phyloP scores from a whole-genome alignment of 2,329 filamentous ascomycete genomes.

The Laburnicola sp. region DNA sequence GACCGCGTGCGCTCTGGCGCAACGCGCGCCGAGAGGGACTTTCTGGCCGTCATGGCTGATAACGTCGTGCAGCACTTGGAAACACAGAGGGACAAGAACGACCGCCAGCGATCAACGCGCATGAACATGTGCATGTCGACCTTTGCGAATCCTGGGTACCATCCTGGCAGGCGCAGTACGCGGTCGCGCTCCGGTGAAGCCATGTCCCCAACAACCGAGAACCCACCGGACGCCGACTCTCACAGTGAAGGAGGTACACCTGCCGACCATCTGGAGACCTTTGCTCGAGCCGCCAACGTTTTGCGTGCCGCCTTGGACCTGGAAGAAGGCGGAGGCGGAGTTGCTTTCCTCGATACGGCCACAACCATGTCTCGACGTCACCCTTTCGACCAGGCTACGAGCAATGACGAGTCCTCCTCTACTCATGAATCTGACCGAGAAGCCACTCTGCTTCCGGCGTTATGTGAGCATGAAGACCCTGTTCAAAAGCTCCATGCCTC shows the following conservation, averaged over 20 bases:
- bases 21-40: constrained; percentile 11
- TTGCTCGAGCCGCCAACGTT: constrained; percentile 53
- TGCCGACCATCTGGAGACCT: constrained; percentile 47
- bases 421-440: constrained; percentile 31
- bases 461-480: too few relatives aligned
- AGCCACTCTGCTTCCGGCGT: neutral
- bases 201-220: neutral
- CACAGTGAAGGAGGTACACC: neutral
- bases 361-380: constrained; percentile 9
- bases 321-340: constrained; percentile 53
- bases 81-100: constrained; percentile 39
- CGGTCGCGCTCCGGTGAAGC: too few relatives aligned
- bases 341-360: constrained; percentile 48
- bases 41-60: constrained; percentile 34
- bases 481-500: neutral
- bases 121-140: constrained; percentile 33
- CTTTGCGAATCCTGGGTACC: constrained; percentile 24
- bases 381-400: neutral
- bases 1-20: constrained; percentile 24
- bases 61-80: constrained; percentile 42
- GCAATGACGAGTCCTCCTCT: constrained; percentile 3
- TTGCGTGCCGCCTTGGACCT: constrained; percentile 54
- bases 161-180: neutral
- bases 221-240: neutral
- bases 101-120: constrained; percentile 25